These are phyloP conservation scores for Alternaria burnsii DNA, from an alignment of 2,329 filamentous ascomycete species.

Conservation along the genomic window DNA sequence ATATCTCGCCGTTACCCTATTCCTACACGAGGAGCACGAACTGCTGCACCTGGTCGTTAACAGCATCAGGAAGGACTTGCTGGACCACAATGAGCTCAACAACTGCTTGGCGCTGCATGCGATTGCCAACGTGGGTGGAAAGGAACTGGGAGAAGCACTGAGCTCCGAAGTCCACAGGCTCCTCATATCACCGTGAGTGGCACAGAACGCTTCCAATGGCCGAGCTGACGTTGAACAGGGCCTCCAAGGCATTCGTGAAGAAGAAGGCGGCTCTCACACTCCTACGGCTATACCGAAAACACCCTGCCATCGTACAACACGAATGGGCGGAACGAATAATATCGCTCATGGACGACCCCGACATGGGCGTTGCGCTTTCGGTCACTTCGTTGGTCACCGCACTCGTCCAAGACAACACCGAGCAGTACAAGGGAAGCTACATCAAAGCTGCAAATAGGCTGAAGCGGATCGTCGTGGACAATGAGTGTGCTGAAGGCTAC, in stretches of 20 bases:
- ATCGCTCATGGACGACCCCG: slow-evolving; percentile 96
- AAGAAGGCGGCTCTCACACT: slow-evolving; percentile 97
- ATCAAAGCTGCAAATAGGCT: slow-evolving; percentile 89
- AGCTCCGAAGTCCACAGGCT: slow-evolving; percentile 91
- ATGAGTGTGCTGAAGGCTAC: slow-evolving; percentile 89
- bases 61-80: slow-evolving; percentile 94
- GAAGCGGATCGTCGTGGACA: slow-evolving; percentile 89
- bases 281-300: slow-evolving; percentile 91
- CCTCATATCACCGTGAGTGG: slow-evolving; percentile 86
- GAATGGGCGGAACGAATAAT: slow-evolving; percentile 99
- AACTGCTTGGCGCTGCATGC: slow-evolving; percentile 97
- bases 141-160: slow-evolving; percentile 96
- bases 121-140: slow-evolving; percentile 95
- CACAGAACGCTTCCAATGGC: background rate
- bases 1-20: slow-evolving; percentile 95
- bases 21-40: slow-evolving; percentile 97
- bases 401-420: slow-evolving; percentile 90
- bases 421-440: slow-evolving; percentile 93
- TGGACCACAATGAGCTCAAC: slow-evolving; percentile 95
- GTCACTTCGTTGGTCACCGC: slow-evolving; percentile 96
- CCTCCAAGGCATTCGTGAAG: slow-evolving; percentile 97
- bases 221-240: slow-evolving; percentile 56
- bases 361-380: slow-evolving; percentile 92
- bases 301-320: slow-evolving; percentile 89
- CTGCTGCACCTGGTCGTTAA: slow-evolving; percentile 96